Conservation (phyloP, 177 flowering plant genomes). For the Vitis hybrid region DNA sequence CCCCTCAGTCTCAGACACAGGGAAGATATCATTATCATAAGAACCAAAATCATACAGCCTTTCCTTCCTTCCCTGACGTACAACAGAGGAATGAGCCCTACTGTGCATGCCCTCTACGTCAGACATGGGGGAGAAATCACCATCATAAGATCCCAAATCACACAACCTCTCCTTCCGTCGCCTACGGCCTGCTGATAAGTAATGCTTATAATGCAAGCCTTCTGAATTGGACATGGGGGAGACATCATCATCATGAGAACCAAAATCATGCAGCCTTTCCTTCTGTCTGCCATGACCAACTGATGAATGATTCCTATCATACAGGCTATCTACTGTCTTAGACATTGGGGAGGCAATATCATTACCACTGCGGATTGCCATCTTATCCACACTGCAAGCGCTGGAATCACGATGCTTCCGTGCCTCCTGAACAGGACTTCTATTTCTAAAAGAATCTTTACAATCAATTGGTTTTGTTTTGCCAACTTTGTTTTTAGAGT, state of each 20-base stretch:
- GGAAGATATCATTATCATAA: not conserved
- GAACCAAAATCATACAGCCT: conserved; percentile 12
- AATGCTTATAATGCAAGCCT: no score
- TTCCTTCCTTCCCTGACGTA: conserved; percentile 17
- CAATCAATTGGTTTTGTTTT: conserved; percentile 15
- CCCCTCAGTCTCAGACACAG: conserved; percentile 8
- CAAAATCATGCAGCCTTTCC: conserved; percentile 16
- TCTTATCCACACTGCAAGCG: conserved; percentile 8
- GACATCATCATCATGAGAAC: conserved; percentile 13
- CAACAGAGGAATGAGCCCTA: conserved; percentile 9
- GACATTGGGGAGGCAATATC: conserved; percentile 5
- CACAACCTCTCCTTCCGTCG: not conserved
- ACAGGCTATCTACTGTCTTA: conserved; percentile 11
- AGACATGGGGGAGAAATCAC: not conserved
- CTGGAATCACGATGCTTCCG: conserved; percentile 9
- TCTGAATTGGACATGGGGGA: conserved; percentile 4
- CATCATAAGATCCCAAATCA: not conserved
- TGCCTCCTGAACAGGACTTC: conserved; percentile 18
- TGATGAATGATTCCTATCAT: conserved; percentile 13
- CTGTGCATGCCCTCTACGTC: conserved; percentile 16
- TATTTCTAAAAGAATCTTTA: conserved; percentile 15
- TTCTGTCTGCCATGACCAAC: conserved; percentile 17
- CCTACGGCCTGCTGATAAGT: no score
- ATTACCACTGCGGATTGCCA: conserved; percentile 4
- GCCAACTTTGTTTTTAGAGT: conserved; percentile 13